Base-by-base conservation (phyloP, 2,329 filamentous ascomycete species). In the Passalora sequoiae region DNA sequence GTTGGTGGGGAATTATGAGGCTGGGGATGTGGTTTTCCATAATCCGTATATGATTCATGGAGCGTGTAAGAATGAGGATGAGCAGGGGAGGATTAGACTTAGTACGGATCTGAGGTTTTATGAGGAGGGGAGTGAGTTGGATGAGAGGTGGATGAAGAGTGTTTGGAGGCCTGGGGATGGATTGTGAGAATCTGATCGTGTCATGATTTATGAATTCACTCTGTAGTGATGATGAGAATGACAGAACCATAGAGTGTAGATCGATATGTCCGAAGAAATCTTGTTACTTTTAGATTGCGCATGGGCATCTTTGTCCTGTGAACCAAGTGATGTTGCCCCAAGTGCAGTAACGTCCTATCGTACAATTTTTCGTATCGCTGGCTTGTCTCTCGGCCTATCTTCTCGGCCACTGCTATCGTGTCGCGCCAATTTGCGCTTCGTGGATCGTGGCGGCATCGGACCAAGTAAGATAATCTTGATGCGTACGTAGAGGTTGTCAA, bases 1-100 rank as follows among this genome's bases (percentile, higher is more conserved):
- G 78, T 66, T 69, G 61, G 74, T 67, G 59, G 75, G 62, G 50
- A 71, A 60, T 50, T 80, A 77, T 50, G 67, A 81, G 55, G 65
- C 79, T 47, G 66, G 77, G 16, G 61, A 80, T 57, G 66, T 75
- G 5, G 71, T 64, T 2, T 69, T 74, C 38, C 71, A 73, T 53
- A 63, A 68, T 44, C 64, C 69, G 7, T 69, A 65, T 48, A 62
- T 63, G 47, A 63, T 71, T n/a, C 66, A 72, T 55, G 64, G 60
- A 0, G 61, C 61, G 16, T 59, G 61, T 6, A 64, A 61, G 44
- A 71, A 71, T 52, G 61, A 69, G 44, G 69, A 71, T 51, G 49
- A 56, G 8, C 25, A 54, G 6, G 60, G 63, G 8, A 55, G 62
- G 29, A 71, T 70, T 33, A 46, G 68, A 37, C 42, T 72, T 44